Percentiles rank a stretch among this genome's conserved stretches.
phyloP scores from a whole-genome alignment of 805 yeast species.

The Sugiyamaella chiloensis region DNA sequence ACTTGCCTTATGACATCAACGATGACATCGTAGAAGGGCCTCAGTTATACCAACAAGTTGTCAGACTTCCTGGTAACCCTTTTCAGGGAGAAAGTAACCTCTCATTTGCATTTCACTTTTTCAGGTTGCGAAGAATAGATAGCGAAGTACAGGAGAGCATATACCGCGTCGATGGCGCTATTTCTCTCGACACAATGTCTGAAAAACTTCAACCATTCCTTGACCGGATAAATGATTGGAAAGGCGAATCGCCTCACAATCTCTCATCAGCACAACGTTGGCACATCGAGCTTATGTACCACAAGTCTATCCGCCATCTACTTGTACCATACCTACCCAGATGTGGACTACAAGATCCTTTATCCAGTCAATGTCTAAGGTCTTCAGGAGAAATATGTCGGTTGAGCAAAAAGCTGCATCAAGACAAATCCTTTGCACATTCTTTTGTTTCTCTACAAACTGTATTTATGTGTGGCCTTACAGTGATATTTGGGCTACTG shows the following conservation, averaged over 20 bases:
- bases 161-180: conserved; percentile 42
- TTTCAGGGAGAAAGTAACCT: not conserved
- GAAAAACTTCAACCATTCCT: not conserved
- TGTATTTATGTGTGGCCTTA: conserved; percentile 11
- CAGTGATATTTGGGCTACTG: conserved; percentile 13
- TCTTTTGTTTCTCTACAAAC: conserved; percentile 13
- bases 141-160: conserved; percentile 68
- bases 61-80: not conserved
- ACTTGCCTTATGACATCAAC: conserved; percentile 68
- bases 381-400: conserved; percentile 11
- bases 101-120: conserved; percentile 58
- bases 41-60: not conserved
- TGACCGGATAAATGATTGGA: conserved; percentile 4
- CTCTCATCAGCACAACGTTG: not conserved
- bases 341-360: not conserved
- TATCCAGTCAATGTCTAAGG: conserved; percentile 5
- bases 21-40: conserved; percentile 51
- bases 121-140: conserved; percentile 67
- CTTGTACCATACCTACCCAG: conserved; percentile 8
- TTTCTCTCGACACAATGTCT: conserved; percentile 5
- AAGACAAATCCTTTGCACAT: conserved; percentile 11
- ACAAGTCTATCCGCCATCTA: conserved; percentile 10
- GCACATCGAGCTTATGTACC: conserved; percentile 9
- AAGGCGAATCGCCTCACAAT: not conserved
- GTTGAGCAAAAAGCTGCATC: conserved; percentile 9